Evolutionary conservation across 495 filamentous ascomycete genomes (phyloP), one percentile per base, ranked within the genome.

Genomic region (Daldinia decipiens): DNA sequence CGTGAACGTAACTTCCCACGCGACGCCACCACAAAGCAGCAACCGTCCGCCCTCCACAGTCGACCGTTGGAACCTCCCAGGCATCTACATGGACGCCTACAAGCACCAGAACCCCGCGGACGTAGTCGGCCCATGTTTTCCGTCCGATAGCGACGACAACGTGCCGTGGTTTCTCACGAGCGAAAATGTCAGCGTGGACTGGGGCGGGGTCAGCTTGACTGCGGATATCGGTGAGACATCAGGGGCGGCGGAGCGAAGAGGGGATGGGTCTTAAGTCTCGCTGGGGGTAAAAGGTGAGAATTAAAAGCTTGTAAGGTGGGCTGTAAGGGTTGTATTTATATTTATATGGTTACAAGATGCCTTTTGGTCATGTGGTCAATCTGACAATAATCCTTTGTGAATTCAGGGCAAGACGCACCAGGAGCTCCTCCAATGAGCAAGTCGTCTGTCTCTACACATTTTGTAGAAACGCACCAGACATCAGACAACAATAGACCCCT

Each of bases 151-250:
- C n/a, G 24, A 26, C 4, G 60, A 43, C 8, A 12, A 34, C 27
- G 13, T 59, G 4, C 56, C 68, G 19, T 71, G 68, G 68, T 51
- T 19, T n/a, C 11, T 71, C 19, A 26, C 50, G 12, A 31, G 50
- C 26, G 50, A 47, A 24, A 47, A 47, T 5, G 7, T 47, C 6
- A 47, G 19, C 3, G 43, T 47, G 43, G 43, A 47, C 1, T 47
- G 43, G 43, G 43, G 43, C 43, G 43, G 43, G 4, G 43, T 5
- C 43, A 47, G 1, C 17, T 47, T 47, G 9, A 47, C 3, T 47
- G 2, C 19, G 9, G 43, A 12, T 11, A 9, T 11, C 9, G 43
- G 19, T 2, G 43, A 12, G 43, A 24, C 43, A 2, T 45, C 17
- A 21, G 17, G 17, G 43, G 19, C 17, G 17, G 43, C 17, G 19